Base-by-base conservation (phyloP, 306 rosid species). In the Dalbergia oliveri region DNA sequence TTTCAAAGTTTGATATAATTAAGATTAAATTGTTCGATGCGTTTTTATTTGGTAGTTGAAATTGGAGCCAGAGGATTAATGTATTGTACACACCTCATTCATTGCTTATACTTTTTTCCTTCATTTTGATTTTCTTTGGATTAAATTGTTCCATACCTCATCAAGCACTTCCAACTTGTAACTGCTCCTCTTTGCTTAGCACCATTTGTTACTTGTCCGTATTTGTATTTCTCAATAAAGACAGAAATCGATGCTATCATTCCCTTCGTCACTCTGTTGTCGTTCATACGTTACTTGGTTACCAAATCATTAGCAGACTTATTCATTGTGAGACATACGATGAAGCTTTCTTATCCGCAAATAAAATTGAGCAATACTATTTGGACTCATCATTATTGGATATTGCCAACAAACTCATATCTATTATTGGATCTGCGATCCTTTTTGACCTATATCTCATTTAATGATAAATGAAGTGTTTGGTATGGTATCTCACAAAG, bases 161-260 rank as follows among this genome's bases (percentile, higher is more conserved):
- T 83, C 61, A 80, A 73, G 44, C 82, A 79, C 66, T 66, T 80
- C 75, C 80, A 50, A 54, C 59, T 44, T 74, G 77, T 70, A 88
- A 86, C 91, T 78, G 79, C 91, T 86, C 89, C 91, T 72, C 81
- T 71, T 78, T 1, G 39, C 16, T 21, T 63, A 56, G 54, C 35
- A 51, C 34, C 53, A 84, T 75, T 71, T 57, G 54, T 49, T 50
- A 49, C 57, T 79, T 16, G 68, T 12, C 53, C 51, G 68, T 62
- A 63, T 33, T 58, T 58, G 76, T 9, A 44, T 72, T 72, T 77
- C 61, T 49, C 59, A 75, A 67, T 83, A 69, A 69, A 87, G 85
- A 83, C 87, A 83, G 5, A 76, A 26, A 16, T 73, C 67, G 82
- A 65, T 88, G 84, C 50, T 72, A 73, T 88, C 91, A 82, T 80